Evolutionary conservation across 805 yeast genomes (phyloP), one percentile per base, ranked within the genome.

Genomic region (Spencermartinsiella europaea): DNA sequence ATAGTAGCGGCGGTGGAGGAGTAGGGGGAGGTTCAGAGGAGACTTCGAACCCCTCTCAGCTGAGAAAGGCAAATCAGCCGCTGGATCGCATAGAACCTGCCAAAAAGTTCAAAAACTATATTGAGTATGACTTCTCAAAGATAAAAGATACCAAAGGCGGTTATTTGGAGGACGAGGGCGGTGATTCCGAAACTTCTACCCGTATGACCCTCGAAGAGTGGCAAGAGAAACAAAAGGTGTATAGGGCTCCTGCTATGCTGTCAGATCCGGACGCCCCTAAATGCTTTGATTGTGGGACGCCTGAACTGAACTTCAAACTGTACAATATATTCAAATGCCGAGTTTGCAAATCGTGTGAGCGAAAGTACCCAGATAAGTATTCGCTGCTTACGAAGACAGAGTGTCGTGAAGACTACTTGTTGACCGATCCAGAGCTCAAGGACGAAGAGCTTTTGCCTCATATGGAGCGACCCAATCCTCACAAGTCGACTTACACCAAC

Each of bases 301-400:
- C 84, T 40, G 98, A 91, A 53, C 70, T 93, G 45, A 96, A 93
- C 60, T 80, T 79, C 40, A 76, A 85, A 44, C 60, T 88, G 35
- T 77, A 69, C 57, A 75, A 82, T 8, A 78, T 79, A n/a, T 93
- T 90, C 68, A 70, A 73, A 15, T 69, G 83, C 22, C 71, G 86
- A 12, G 96, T 90, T 5, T 93, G 99, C 64, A 77, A 83, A 42
- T 71, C 75, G 43, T 93, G 99, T 64, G 80, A 79, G 28, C 79
- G 78, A 56, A 73, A 74, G 48, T 66, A 68, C 19, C 96, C 96
- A 0, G 96, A 93, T 34, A 93, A 93, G 59, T 93, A 91, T 63
- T 79, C 98, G 0, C 65, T 93, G 17, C 67, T 93, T 43, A 93
- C 99, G 5, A 93, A 93, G 66, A 93, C 99, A 0, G 99, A 93